Percentiles rank a stretch among this genome's conserved stretches.
Evolutionary conservation across 1,139 yeast genomes (phyloP).

Genomic region (Blastobotrys malaysiensis): DNA sequence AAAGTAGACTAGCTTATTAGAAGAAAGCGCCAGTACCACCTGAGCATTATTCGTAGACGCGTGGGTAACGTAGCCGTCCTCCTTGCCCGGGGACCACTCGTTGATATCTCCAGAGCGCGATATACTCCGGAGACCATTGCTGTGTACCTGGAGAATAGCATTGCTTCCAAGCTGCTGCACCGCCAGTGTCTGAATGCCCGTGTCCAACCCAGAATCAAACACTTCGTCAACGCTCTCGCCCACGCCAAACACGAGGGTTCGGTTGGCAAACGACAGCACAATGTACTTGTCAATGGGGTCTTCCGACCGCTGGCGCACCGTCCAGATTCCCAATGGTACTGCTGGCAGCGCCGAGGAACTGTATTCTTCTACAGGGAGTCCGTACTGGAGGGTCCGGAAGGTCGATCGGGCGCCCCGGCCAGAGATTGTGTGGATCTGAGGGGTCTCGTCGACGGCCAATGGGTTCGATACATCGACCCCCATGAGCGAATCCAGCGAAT

Average conservation of each 20-base stretch:
- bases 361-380: conserved; percentile 53
- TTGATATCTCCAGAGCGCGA: conserved; percentile 40
- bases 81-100: conserved; percentile 81
- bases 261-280: conserved; percentile 59
- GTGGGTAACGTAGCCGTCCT: conserved; percentile 54
- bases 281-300: conserved; percentile 57
- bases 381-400: conserved; percentile 52
- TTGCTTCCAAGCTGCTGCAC: conserved; percentile 63
- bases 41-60: conserved; percentile 66
- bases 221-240: conserved; percentile 72
- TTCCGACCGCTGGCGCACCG: conserved; percentile 44
- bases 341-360: conserved; percentile 73
- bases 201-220: conserved; percentile 54
- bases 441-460: conserved; percentile 32
- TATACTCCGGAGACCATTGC: conserved; percentile 63
- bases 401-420: conserved; percentile 42
- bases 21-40: conserved; percentile 64
- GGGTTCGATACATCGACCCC: conserved; percentile 42
- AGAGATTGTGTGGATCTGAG: conserved; percentile 37
- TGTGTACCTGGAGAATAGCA: conserved; percentile 67
- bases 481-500: conserved; percentile 54
- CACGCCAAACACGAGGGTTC: conserved; percentile 68
- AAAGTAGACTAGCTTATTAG: conserved; percentile 73
- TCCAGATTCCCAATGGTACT: conserved; percentile 54
- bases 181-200: conserved; percentile 56